phyloP scores from a whole-genome alignment of 1,139 yeast genomes.

The Debaryomyces subglobosus region DNA sequence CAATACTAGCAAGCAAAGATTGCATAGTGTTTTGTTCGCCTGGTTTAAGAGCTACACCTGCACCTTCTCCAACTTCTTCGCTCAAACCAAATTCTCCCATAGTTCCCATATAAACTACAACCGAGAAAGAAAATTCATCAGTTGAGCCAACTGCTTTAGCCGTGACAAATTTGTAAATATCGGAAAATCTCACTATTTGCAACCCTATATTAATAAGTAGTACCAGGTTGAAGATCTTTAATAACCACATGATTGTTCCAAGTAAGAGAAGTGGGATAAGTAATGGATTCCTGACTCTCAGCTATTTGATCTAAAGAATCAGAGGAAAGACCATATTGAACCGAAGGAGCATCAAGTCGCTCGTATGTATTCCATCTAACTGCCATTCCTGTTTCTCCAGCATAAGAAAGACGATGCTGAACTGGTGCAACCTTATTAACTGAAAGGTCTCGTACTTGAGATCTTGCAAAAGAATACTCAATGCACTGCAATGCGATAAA shows the following conservation, averaged over 20 bases:
- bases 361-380: constrained; percentile 14
- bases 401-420: constrained; percentile 13
- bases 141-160: constrained; percentile 11
- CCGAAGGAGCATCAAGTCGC: constrained; percentile 10
- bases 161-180: constrained; percentile 12
- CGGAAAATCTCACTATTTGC: constrained; percentile 6
- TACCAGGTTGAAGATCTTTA: constrained; percentile 10
- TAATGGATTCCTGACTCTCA: constrained; percentile 8
- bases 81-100: constrained; percentile 14
- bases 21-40: constrained; percentile 14
- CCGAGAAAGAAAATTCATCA: constrained; percentile 12
- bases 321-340: constrained; percentile 10
- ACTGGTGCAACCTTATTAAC: constrained; percentile 9
- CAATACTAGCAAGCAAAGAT: constrained; percentile 6
- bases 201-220: constrained; percentile 14
- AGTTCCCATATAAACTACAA: constrained; percentile 14
- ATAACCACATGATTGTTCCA: constrained; percentile 13
- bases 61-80: constrained; percentile 10
- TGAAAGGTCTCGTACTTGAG: constrained; percentile 5
- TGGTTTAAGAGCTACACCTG: constrained; percentile 8
- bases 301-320: constrained; percentile 6
- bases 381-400: constrained; percentile 10
- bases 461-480: constrained; percentile 4
- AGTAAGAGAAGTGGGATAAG: constrained; percentile 12
- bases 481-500: background rate